Conservation (phyloP, 2,329 filamentous ascomycete genomes). For the Epichloe elymi region DNA sequence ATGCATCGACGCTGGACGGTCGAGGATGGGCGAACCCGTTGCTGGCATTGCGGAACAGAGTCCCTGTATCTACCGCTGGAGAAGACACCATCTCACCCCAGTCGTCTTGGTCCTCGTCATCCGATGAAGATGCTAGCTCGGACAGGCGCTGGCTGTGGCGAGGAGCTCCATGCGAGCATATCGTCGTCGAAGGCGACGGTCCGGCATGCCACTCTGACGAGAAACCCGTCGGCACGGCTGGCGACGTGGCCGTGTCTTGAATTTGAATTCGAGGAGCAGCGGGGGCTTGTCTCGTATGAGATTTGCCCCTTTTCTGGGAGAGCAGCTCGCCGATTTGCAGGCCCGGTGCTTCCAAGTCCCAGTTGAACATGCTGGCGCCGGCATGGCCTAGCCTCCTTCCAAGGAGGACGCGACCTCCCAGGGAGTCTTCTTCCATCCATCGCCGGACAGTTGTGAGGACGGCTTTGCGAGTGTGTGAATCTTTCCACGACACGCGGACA, state of each 20-base stretch:
- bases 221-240: background rate
- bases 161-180: background rate
- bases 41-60: background rate
- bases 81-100: conserved; percentile 47
- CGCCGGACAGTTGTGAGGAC: conserved; percentile 45
- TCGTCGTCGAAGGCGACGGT: background rate
- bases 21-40: background rate
- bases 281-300: conserved; percentile 10
- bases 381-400: conserved; percentile 25
- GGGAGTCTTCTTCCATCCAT: conserved; percentile 54
- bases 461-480: conserved; percentile 39
- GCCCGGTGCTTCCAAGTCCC: conserved; percentile 40
- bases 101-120: conserved; percentile 30
- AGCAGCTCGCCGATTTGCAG: conserved; percentile 31
- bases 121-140: background rate
- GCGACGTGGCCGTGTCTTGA: conserved; percentile 3
- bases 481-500: conserved; percentile 41
- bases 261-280: background rate
- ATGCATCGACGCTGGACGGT: no score
- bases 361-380: conserved; percentile 44
- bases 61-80: conserved; percentile 9
- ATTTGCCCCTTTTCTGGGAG: conserved; percentile 12
- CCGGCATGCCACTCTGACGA: background rate
- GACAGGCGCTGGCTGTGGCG: background rate
- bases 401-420: conserved; percentile 33